Base-by-base conservation (phyloP, 1,284 basidiomycete genomes). In the Tremellales sp. region DNA sequence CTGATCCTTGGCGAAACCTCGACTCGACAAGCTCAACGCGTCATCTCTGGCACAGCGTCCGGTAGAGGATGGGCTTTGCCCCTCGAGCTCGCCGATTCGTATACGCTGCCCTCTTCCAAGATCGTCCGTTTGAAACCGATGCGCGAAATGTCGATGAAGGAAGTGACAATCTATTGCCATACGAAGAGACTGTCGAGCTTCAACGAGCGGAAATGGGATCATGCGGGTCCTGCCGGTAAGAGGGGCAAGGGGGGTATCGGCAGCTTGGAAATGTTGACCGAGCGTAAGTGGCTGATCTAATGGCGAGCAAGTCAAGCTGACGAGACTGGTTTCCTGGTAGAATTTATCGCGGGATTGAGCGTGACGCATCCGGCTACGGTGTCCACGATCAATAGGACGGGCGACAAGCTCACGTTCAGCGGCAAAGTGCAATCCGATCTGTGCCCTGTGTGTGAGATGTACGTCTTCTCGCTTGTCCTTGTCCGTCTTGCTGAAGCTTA, bases 321-420 rank as follows among this genome's bases (percentile, higher is more conserved):
- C 33, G 5, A 10, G 14, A 18, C 27, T 21, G 13, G 26, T 22
- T 19, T 16, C 18, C 18, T 28, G 21, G 13, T 44, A 90, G 88
- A 84, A 63, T 93, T 93, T 64, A 87, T 93, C 51, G 74, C 84
- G 14, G 82, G 84, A 0, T 68, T 93, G 19, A 87, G 88, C 67
- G 81, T 79, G 37, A 82, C 89, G 59, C 92, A 87, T 66, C 89
- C 90, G 0, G 87, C 88, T 0, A 93, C 90, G 0, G 89, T 93
- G 3, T 89, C 87, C 6, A 85, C 89, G 0, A 88, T 93, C 45
- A 83, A 82, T 22, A 79, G 85, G 37, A 93, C 89, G 0, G 88
- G 86, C 53, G 82, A 79, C 21, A 93, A 93, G 70, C 74, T 93
- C 28, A 79, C 81, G 9, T 84, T 89, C 8, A 85, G 85, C 56